These are phyloP conservation scores for Trametes versicolor DNA, from an alignment of 1,284 basidiomycete genomes.

Conservation along the genomic window DNA sequence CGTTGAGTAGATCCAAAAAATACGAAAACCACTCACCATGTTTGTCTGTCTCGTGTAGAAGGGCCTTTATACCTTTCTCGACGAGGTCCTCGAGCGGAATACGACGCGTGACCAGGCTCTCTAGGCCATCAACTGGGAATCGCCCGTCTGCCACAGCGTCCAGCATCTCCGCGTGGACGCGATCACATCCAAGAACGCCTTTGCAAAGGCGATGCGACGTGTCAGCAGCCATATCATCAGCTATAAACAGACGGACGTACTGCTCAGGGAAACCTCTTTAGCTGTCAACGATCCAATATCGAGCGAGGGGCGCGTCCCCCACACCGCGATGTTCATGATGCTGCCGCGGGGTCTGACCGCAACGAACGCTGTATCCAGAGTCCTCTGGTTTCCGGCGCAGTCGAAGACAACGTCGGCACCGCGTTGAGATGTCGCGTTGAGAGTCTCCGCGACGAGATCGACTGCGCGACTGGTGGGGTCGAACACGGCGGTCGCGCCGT, in stretches of 20 bases:
- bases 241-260: conserved; percentile 19
- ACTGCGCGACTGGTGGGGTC: conserved; percentile 25
- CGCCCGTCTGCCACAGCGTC: conserved; percentile 39
- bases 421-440: background rate
- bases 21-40: conserved; percentile 34
- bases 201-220: background rate
- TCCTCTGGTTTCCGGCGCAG: conserved; percentile 38
- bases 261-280: conserved; percentile 41
- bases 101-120: conserved; percentile 42
- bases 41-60: conserved; percentile 45
- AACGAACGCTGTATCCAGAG: conserved; percentile 38
- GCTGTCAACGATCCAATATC: conserved; percentile 40
- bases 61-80: conserved; percentile 44
- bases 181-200: conserved; percentile 36
- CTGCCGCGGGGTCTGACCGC: conserved; percentile 41
- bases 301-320: conserved; percentile 38
- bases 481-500: conserved; percentile 38
- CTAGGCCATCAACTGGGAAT: conserved; percentile 36
- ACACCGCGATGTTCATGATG: conserved; percentile 43
- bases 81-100: conserved; percentile 44
- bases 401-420: conserved; percentile 11
- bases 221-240: background rate
- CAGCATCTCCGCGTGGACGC: conserved; percentile 40
- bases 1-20: background rate
- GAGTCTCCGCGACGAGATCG: background rate